phyloP scores from a whole-genome alignment of 495 filamentous ascomycete genomes.

The Darksidea phi region DNA sequence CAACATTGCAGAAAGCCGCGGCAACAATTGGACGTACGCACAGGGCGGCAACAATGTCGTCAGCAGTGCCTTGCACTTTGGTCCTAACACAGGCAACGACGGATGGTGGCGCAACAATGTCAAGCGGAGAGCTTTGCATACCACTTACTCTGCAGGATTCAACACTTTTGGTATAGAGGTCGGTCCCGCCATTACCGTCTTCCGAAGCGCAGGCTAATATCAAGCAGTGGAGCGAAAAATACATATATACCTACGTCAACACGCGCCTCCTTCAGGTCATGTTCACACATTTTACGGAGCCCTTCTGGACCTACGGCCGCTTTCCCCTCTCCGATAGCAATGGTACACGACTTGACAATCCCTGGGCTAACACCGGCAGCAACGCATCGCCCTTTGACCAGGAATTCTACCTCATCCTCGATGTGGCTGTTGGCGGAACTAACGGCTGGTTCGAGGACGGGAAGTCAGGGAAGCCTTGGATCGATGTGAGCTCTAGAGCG shows the following conservation, averaged over 20 bases:
- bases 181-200: background rate
- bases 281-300: conserved; percentile 71
- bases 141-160: conserved; percentile 63
- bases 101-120: conserved; percentile 76
- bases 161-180: conserved; percentile 74
- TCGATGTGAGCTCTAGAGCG: conserved; percentile 63
- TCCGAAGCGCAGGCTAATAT: background rate
- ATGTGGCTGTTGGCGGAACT: conserved; percentile 77
- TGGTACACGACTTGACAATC: conserved; percentile 64
- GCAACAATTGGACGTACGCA: conserved; percentile 71
- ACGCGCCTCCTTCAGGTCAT: conserved; percentile 74
- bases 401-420: conserved; percentile 76
- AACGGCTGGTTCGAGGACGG: conserved; percentile 84
- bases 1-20: conserved; percentile 74
- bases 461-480: conserved; percentile 72
- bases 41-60: conserved; percentile 81
- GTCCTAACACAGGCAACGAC: conserved; percentile 60
- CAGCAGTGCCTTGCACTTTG: conserved; percentile 81
- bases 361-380: conserved; percentile 64
- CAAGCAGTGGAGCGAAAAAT: conserved; percentile 73
- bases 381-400: conserved; percentile 75
- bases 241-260: conserved; percentile 84
- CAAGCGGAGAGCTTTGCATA: conserved; percentile 73
- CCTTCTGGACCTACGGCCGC: conserved; percentile 70
- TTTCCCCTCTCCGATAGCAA: conserved; percentile 69